A percentile compares a stretch with the other conserved stretches of the same genome.
Evolutionary conservation across 2,329 filamentous ascomycete genomes (phyloP).

Genomic region (Claviceps digitariae): DNA sequence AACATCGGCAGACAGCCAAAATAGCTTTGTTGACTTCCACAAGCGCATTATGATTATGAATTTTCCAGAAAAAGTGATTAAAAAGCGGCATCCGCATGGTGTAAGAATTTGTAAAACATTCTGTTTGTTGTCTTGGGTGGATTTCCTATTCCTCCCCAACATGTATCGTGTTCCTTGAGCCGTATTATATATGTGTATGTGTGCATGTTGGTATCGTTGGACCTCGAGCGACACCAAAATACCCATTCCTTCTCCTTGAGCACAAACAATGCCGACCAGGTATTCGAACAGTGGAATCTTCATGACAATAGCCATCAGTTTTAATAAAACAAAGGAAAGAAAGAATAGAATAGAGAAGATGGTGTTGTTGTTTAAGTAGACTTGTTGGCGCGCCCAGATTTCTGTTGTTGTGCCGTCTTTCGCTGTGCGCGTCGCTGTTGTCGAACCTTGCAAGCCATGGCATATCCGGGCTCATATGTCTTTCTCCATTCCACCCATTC

Average conservation of each 20-base stretch:
- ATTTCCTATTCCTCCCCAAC: too few species aligned
- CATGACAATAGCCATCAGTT: background rate
- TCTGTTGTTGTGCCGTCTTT: slow-evolving; percentile 5
- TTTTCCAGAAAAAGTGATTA: too few species aligned
- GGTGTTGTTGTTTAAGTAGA: background rate
- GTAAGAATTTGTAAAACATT: background rate
- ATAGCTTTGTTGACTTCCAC: too few species aligned
- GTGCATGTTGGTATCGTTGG: background rate
- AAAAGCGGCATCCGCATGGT: background rate
- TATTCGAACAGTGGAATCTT: background rate
- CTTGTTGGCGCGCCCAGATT: slow-evolving; percentile 1
- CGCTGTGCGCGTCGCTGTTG: slow-evolving; percentile 26
- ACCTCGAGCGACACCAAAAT: background rate
- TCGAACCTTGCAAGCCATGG: slow-evolving; percentile 29
- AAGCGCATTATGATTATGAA: too few species aligned
- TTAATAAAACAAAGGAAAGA: background rate
- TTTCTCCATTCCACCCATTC: slow-evolving; percentile 36
- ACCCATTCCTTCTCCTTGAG: background rate
- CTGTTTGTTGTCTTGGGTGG: background rate
- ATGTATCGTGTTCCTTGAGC: background rate
- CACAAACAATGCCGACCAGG: background rate
- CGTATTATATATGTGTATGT: background rate
- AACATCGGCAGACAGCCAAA: too few species aligned
- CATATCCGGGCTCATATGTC: slow-evolving; percentile 33
- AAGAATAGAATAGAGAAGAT: background rate